Conservation (phyloP, 2,329 filamentous ascomycete genomes). For the Coniella lustricola region DNA sequence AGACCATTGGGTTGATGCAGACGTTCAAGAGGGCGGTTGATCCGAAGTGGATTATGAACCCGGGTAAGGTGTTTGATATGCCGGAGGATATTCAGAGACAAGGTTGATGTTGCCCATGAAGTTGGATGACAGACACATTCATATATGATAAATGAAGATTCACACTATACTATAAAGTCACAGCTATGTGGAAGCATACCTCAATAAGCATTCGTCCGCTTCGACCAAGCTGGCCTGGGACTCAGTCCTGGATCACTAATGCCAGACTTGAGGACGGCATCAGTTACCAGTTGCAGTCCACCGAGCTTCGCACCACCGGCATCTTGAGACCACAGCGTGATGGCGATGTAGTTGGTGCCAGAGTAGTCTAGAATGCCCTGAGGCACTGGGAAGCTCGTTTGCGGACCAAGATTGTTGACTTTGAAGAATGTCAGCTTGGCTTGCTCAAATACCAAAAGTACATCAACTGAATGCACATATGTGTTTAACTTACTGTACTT, state of each 20-base stretch:
- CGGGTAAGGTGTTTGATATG: conserved; percentile 34
- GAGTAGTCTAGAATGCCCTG: conserved; percentile 65
- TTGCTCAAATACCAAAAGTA: neutral
- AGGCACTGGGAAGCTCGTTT: conserved; percentile 64
- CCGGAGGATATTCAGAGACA: conserved; percentile 3
- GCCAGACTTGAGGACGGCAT: conserved; percentile 44
- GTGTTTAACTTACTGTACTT: conserved; percentile 23
- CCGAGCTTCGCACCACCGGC: conserved; percentile 48
- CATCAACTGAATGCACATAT: neutral
- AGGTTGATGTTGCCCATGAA: neutral
- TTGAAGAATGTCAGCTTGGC: neutral
- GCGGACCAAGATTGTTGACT: conserved; percentile 67
- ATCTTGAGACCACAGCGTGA: conserved; percentile 63
- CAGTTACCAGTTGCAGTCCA: conserved; percentile 42
- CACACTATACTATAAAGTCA: neutral
- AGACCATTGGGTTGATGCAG: conserved; percentile 58
- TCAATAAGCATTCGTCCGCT: conserved; percentile 45
- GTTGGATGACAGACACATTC: no score
- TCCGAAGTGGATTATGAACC: conserved; percentile 43
- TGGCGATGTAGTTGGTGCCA: conserved; percentile 61
- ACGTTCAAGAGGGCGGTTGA: conserved; percentile 56
- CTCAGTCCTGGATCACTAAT: conserved; percentile 38
- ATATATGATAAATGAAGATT: neutral
- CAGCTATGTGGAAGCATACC: neutral
- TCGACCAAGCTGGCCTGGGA: conserved; percentile 36